Conservation (phyloP, 2,329 filamentous ascomycete genomes). For the Aaosphaeria arxii region DNA sequence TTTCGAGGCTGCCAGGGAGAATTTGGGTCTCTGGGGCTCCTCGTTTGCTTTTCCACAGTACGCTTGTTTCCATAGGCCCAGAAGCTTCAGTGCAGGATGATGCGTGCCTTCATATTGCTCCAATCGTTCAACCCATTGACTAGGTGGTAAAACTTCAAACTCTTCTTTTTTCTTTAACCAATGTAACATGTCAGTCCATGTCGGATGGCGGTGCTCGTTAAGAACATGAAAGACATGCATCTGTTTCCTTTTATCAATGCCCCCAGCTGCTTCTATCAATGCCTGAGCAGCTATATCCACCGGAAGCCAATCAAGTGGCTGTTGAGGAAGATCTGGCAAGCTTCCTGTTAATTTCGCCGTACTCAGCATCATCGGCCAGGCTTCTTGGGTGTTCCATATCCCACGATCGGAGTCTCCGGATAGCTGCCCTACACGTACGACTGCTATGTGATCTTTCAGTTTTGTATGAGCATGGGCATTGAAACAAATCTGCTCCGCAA, state of each 20-base stretch:
- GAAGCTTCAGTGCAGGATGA: constrained; percentile 47
- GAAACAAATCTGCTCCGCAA: constrained; percentile 51
- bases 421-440: constrained; percentile 38
- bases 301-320: constrained; percentile 8
- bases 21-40: constrained; percentile 14
- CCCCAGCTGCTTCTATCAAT: constrained; percentile 31
- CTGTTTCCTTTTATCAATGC: neutral
- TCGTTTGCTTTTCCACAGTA: constrained; percentile 26
- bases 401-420: constrained; percentile 18
- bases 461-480: constrained; percentile 24
- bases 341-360: constrained; percentile 2
- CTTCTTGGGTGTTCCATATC: constrained; percentile 9
- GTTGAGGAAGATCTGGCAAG: constrained; percentile 3
- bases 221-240: constrained; percentile 48
- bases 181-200: constrained; percentile 46
- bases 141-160: constrained; percentile 42
- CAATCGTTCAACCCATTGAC: constrained; percentile 44
- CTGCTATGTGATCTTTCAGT: constrained; percentile 5
- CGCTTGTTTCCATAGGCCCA: constrained; percentile 50
- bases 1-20: constrained; percentile 35
- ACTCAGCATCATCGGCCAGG: constrained; percentile 12
- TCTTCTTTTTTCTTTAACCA: constrained; percentile 40
- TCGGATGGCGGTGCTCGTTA: constrained; percentile 44
- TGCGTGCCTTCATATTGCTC: constrained; percentile 27
- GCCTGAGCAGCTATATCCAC: constrained; percentile 39